Evolutionary conservation across 2,329 filamentous ascomycete species (phyloP), one percentile per base, ranked within the genome.

Genomic region (Juglanconis oblonga): DNA sequence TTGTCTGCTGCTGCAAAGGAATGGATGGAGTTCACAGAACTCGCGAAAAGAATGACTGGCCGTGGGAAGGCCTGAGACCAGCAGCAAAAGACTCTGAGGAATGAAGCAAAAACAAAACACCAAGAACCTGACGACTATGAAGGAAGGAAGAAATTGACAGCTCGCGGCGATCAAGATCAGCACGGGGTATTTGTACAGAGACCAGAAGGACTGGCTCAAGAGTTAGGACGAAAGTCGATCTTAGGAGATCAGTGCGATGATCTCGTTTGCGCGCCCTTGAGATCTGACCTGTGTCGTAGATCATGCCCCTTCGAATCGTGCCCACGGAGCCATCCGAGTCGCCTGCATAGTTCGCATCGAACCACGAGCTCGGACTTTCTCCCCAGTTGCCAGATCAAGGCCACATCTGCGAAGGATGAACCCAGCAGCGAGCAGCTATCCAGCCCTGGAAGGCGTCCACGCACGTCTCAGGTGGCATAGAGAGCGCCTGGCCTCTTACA

Each of bases 1-100:
- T 44, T 59, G 44, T 24, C 42, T 7, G 2, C 13, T 44, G 17
- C 5, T 38, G 3, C 7, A 51, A 58, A 55, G 29, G 35, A 58
- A 44, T 54, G 59, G 45, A 55, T 51, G 58, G 55, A 59, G 45
- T 51, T 59, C 59, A 55, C 59, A 55, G 51, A 58, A 51, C 51
- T 59, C 51, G 55, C 38, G 49, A 36, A 31, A 61, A 58, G 55
- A 55, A 52, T 50, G 55, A 44, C 55, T 45, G 47, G 55, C 42
- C 36, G 35, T 17, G 17, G 5, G 17, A 42, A 32, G 31, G 40
- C 44, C 8, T 17, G 10, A n/a, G 11, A 14, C 9, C 36, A 49
- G 14, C 40, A 55, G n/a, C 36, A 47, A n/a, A 44, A 13, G 33
- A 38, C 36, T 55, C 36, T 14, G 54, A 50, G 17, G 48, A 31